A percentile compares a stretch with the other conserved stretches of the same genome.
These are phyloP conservation scores for Yamadazyma sp. DNA, from an alignment of 805 yeast species.

Conservation along the genomic window DNA sequence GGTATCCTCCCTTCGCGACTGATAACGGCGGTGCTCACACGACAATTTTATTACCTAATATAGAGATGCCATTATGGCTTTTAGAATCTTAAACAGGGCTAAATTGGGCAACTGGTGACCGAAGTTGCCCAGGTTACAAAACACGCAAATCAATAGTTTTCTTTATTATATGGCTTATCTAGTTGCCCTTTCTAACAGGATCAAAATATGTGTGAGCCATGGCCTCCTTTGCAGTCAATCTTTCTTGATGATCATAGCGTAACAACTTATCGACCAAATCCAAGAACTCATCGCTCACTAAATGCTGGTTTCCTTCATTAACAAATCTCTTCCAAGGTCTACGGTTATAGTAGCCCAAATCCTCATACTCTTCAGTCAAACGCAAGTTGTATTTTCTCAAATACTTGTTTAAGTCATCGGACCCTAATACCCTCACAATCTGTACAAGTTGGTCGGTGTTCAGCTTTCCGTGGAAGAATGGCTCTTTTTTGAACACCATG, in stretches of 20 bases:
- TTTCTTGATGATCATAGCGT: conserved; percentile 82
- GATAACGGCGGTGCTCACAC: no score
- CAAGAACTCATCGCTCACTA: conserved; percentile 55
- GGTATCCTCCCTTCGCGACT: no score
- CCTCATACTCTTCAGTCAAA: conserved; percentile 78
- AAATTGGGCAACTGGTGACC: no score
- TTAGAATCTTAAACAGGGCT: no score
- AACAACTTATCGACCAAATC: conserved; percentile 73
- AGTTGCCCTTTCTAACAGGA: conserved; percentile 20
- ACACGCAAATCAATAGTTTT: no score
- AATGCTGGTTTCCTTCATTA: conserved; percentile 51
- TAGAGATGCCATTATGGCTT: no score
- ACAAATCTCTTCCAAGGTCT: conserved; percentile 67
- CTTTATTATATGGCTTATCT: no score
- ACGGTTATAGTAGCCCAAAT: conserved; percentile 63
- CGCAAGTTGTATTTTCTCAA: conserved; percentile 66
- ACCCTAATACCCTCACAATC: conserved; percentile 84
- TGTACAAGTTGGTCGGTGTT: conserved; percentile 91
- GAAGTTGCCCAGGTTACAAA: no score
- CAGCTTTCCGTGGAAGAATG: conserved; percentile 88
- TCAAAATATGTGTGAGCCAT: conserved; percentile 71
- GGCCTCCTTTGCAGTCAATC: conserved; percentile 87
- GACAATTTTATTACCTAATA: no score
- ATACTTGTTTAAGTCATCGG: conserved; percentile 69
- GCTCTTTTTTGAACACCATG: conserved; percentile 84